Evolutionary conservation across 306 rosid species (phyloP), one percentile per base, ranked within the genome.

Genomic region (Rubus idaeus): DNA sequence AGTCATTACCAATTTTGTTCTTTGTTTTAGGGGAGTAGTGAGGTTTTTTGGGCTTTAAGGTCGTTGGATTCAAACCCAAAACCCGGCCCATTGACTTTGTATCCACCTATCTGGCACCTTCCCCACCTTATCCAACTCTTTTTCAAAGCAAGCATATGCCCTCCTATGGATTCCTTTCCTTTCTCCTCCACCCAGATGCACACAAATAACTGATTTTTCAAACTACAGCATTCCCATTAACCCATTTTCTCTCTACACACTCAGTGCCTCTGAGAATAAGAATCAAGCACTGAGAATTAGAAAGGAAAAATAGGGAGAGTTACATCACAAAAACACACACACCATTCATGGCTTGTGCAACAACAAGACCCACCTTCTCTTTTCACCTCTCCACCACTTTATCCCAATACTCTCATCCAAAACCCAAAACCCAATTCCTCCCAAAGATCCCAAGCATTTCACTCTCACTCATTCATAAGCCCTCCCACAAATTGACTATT

Each of bases 81-180:
- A 76, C 46, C 13, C 71, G 73, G 74, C 88, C 88, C 85, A 78
- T 23, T 9, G 23, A 40, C 6, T 2, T 1, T 40, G 42, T 23
- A 76, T 52, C 78, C 79, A 35, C 71, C 5, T 6, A 35, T 20
- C 53, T 51, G n/a, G 12, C 50, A 61, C 46, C 10, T 5, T 56
- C 81, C 81, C 70, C 81, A 87, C 94, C 96, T 91, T 90, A 94
- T 91, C 97, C 96, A 78, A 41, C 63, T 37, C 57, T 70, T 39
- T 58, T 65, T 58, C 68, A 45, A 7, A 83, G 44, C 55, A 55
- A 68, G 86, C 86, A 88, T 82, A 90, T 84, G 74, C 91, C 74
- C 68, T 77, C 70, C 79, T 89, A 85, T 85, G 91, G 87, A 78
- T 83, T 75, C 86, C 85, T 17, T 44, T 80, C 75, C 78, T 10